Percentiles rank a stretch among this genome's conserved stretches.
phyloP scores from a whole-genome alignment of 2,329 filamentous ascomycete genomes.

The Cytospora schulzeri region DNA sequence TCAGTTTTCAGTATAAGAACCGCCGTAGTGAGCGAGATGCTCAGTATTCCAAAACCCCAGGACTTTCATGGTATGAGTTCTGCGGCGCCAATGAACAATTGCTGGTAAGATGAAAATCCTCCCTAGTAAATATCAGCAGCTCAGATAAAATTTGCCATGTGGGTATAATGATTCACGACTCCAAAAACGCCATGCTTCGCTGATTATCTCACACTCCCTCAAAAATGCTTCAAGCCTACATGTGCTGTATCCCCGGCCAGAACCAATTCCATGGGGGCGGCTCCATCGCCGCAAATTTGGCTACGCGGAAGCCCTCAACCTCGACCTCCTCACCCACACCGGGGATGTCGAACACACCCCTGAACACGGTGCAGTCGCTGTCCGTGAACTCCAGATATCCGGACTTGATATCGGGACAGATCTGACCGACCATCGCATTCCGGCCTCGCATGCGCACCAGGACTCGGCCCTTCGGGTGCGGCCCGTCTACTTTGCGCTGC shows the following conservation, averaged over 20 bases:
- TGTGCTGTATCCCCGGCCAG: background rate
- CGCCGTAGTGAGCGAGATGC: too few relatives aligned
- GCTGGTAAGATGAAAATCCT: background rate
- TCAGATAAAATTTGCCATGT: background rate
- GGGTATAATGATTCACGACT: background rate
- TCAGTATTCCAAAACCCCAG: too few relatives aligned
- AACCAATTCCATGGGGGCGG: background rate
- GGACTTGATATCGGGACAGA: background rate
- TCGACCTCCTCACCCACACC: slow-evolving; percentile 4
- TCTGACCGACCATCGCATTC: background rate
- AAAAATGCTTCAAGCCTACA: background rate
- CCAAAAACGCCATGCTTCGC: background rate
- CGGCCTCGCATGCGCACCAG: slow-evolving; percentile 1
- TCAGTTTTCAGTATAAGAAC: too few relatives aligned
- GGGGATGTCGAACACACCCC: slow-evolving; percentile 1
- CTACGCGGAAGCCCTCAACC: slow-evolving; percentile 8
- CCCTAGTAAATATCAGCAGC: background rate
- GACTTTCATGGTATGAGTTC: background rate
- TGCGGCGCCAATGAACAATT: background rate
- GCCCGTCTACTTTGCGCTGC: background rate
- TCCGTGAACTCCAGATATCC: slow-evolving; percentile 8
- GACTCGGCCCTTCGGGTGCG: background rate
- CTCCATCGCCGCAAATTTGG: background rate
- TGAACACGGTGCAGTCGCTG: slow-evolving; percentile 4
- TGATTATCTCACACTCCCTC: background rate